A percentile compares a stretch with the other conserved stretches of the same genome.
Conservation (phyloP, 257 asterid genomes). For the Salvia hispanica region DNA sequence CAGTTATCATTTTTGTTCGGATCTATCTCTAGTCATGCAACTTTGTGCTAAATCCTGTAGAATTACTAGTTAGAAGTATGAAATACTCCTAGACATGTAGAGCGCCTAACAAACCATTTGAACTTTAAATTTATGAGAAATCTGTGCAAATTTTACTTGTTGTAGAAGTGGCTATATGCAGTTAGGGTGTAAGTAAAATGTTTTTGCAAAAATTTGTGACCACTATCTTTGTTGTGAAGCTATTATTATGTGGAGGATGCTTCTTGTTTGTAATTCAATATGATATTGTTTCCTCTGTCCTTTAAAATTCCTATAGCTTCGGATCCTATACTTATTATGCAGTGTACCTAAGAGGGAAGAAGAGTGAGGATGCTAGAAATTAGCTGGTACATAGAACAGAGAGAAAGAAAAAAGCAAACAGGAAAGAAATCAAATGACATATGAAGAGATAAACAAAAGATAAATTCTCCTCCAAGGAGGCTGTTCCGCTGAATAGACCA, state of each 20-base stretch:
- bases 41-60: conserved; percentile 16
- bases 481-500: too few relatives aligned
- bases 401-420: too few relatives aligned
- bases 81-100: conserved; percentile 8
- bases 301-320: conserved; percentile 10
- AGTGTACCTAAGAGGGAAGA: background rate
- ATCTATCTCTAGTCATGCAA: background rate
- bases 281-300: conserved; percentile 4
- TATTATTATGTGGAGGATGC: conserved; percentile 18
- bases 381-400: too few relatives aligned
- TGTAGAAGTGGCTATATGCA: background rate
- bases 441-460: too few relatives aligned
- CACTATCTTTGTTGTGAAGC: background rate
- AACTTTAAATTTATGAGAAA: conserved; percentile 12
- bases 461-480: too few relatives aligned
- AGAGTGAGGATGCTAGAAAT: too few relatives aligned
- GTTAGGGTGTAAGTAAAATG: background rate
- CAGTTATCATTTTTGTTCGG: background rate
- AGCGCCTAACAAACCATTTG: background rate
- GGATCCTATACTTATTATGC: conserved; percentile 17
- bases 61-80: background rate
- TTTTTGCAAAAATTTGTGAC: background rate
- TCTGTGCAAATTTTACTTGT: conserved; percentile 16
- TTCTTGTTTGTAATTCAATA: conserved; percentile 12
- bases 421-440: too few relatives aligned